These are phyloP conservation scores for Microcos paniculata DNA, from an alignment of 345 rosid genomes.

Conservation along the genomic window DNA sequence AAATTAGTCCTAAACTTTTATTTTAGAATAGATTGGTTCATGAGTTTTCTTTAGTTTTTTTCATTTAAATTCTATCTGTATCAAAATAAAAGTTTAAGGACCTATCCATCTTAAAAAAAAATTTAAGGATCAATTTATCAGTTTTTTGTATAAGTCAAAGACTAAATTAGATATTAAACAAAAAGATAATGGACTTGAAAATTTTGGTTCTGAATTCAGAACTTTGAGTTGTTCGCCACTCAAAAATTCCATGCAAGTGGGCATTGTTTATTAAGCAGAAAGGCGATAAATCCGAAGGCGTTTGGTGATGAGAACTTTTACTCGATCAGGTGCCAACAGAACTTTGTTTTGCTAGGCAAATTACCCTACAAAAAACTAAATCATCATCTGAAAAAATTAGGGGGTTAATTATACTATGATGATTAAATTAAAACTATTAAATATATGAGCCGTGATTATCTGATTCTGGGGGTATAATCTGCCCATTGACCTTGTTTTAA, in stretches of 20 bases:
- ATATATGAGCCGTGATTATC: background rate
- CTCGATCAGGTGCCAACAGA: background rate
- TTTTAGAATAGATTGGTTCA: too few relatives aligned
- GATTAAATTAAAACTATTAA: too few relatives aligned
- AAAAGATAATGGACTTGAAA: background rate
- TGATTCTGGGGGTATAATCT: background rate
- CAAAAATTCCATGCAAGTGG: background rate
- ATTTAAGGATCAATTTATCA: too few relatives aligned
- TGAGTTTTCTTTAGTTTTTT: too few relatives aligned
- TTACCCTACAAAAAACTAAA: too few relatives aligned
- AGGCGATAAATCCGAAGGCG: background rate
- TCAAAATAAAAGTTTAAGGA: too few relatives aligned
- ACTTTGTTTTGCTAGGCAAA: background rate
- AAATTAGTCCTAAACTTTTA: too few relatives aligned
- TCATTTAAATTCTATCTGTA: too few relatives aligned
- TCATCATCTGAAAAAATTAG: too few relatives aligned
- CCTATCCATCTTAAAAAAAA: too few relatives aligned
- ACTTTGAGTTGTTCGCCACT: conserved; percentile 10
- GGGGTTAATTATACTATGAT: background rate
- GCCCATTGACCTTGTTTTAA: background rate
- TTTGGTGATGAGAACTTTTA: background rate
- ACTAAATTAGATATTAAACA: too few relatives aligned
- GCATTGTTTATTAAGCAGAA: conserved; percentile 12
- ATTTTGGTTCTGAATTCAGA: background rate
- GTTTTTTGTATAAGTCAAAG: too few relatives aligned